Evolutionary conservation across 768 basidiomycete species (phyloP), one percentile per base, ranked within the genome.

Genomic region (Phylloporus arenicola): DNA sequence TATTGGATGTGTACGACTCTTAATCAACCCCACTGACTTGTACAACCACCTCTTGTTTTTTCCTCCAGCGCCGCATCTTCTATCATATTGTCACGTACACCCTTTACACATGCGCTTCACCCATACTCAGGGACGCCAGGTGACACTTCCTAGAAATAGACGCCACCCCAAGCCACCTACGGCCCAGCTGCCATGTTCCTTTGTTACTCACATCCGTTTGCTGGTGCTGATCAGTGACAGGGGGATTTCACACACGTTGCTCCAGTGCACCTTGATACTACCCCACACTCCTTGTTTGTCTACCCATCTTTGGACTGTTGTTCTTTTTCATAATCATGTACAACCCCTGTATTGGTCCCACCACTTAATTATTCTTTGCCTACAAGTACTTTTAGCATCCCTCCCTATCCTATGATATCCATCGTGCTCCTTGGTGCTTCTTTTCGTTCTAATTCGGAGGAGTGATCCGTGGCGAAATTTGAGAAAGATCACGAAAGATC

Each of bases 321-420:
- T 54, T 44, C 39, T 46, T 31, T 47, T 43, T 31, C 13, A 8
- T 25, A 3, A 48, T n/a, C 47, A 37, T 64, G 63, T 63, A 59
- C 51, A 45, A 51, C 48, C 42, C 8, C 27, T 40, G 47, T 22
- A 41, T 37, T 52, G 46, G 24, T 44, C 33, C 29, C 22, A 30
- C 45, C 19, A 41, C 48, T 43, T 64, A 62, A 52, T 63, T 59
- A 57, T 54, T 51, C 48, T 54, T 50, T 59, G 54, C 60, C 48
- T 57, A 62, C 47, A 34, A 46, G 31, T 40, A 52, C 35, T 51
- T 11, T 25, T 31, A 50, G 50, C 57, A 52, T 48, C 31, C 2
- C 4, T 42, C 40, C 34, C 22, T 53, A 50, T 48, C 41, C 40
- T 31, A 42, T 45, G 46, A 35, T 35, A 48, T 52, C 40, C 24